Evolutionary conservation across 2,329 filamentous ascomycete genomes (phyloP).

Genomic region (Erysiphe neolycopersici): DNA sequence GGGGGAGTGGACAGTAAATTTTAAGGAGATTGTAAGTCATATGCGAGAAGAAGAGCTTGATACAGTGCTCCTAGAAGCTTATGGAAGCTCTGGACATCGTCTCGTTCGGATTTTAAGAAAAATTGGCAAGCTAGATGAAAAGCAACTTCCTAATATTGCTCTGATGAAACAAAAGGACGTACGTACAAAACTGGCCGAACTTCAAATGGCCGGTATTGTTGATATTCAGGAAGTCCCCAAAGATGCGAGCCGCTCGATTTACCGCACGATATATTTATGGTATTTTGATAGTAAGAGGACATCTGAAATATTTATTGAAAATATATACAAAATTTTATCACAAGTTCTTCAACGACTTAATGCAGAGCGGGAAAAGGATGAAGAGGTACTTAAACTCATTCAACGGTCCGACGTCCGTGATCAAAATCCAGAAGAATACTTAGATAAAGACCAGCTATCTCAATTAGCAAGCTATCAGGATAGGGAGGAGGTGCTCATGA

Average conservation of each 20-base stretch:
- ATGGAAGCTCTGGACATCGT: conserved; percentile 51
- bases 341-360: conserved; percentile 57
- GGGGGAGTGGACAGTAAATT: conserved; percentile 65
- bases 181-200: conserved; percentile 55
- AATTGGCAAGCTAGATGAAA: conserved; percentile 88
- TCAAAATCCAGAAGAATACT: conserved; percentile 46
- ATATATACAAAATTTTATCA: conserved; percentile 73
- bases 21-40: conserved; percentile 39
- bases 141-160: conserved; percentile 52
- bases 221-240: conserved; percentile 87
- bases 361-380: conserved; percentile 45
- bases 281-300: conserved; percentile 61
- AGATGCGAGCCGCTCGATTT: conserved; percentile 56
- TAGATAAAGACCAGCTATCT: conserved; percentile 47
- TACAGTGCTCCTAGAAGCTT: conserved; percentile 49
- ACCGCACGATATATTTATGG: conserved; percentile 73
- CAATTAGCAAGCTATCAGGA: conserved; percentile 30
- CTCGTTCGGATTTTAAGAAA: conserved; percentile 64
- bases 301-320: conserved; percentile 43
- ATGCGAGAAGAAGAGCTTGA: conserved; percentile 60
- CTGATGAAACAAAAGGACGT: conserved; percentile 70
- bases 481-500: conserved; percentile 46
- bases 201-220: conserved; percentile 67
- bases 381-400: conserved; percentile 51
- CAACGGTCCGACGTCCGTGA: conserved; percentile 69